A percentile compares a stretch with the other conserved stretches of the same genome.
Evolutionary conservation across 2,329 filamentous ascomycete species (phyloP).

Genomic region (Arthroderma uncinatum): DNA sequence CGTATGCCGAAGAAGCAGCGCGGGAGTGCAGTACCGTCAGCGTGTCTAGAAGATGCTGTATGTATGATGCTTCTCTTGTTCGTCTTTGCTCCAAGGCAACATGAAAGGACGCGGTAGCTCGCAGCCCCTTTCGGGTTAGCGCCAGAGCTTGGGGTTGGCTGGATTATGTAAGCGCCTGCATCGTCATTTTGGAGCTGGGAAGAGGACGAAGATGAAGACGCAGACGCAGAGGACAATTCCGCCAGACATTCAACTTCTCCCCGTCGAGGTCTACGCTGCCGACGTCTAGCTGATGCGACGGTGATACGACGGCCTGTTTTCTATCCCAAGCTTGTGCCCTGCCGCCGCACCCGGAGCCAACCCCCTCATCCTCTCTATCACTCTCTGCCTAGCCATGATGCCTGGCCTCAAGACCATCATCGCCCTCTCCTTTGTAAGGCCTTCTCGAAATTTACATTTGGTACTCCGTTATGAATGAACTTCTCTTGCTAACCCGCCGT

Average conservation of each 20-base stretch:
- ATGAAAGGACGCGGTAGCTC: constrained; percentile 14
- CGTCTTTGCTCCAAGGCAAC: constrained; percentile 12
- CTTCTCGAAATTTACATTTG: background rate
- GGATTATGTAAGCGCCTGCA: background rate
- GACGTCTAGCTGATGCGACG: background rate
- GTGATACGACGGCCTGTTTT: background rate
- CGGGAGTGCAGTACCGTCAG: constrained; percentile 6
- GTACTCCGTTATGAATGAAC: background rate
- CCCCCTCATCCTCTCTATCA: constrained; percentile 7
- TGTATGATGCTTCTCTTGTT: background rate
- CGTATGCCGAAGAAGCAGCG: background rate
- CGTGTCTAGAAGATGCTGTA: too few species aligned
- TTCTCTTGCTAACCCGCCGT: background rate
- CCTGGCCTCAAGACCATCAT: constrained; percentile 98
- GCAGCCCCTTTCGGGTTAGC: constrained; percentile 14
- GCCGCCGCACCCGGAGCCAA: constrained; percentile 8
- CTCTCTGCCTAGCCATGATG: constrained; percentile 38
- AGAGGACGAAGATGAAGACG: background rate
- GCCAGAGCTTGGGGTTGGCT: background rate
- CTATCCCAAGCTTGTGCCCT: background rate
- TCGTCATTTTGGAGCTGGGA: background rate
- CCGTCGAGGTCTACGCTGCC: background rate
- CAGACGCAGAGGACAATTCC: background rate
- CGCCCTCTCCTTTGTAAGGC: constrained; percentile 77
- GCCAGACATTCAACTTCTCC: background rate